Evolutionary conservation across 2,329 filamentous ascomycete species (phyloP).

Genomic region (Talaromyces sp.): DNA sequence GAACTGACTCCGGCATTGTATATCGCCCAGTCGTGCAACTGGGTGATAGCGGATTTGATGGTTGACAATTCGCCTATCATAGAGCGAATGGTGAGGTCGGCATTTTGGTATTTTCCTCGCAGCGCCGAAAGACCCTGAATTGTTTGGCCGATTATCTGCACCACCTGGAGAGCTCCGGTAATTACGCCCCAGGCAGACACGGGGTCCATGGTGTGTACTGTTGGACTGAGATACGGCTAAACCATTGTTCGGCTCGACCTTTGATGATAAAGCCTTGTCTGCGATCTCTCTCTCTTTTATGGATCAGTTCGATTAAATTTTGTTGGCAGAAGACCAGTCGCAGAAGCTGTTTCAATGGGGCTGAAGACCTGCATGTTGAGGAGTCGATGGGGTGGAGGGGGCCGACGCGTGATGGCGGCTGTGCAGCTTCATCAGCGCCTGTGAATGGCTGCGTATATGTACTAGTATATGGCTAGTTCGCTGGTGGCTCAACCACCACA

Average conservation of each 20-base stretch:
- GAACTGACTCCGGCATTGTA: slow-evolving; percentile 20
- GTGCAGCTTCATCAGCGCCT: not conserved
- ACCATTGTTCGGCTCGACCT: not conserved
- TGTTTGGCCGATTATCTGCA: slow-evolving; percentile 29
- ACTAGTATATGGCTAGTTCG: not conserved
- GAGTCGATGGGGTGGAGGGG: too few species aligned
- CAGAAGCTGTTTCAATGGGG: not conserved
- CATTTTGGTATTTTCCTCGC: slow-evolving; percentile 30
- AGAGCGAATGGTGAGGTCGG: slow-evolving; percentile 34
- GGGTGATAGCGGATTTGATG: slow-evolving; percentile 32
- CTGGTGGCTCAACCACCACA: not conserved
- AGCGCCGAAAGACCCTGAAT: slow-evolving; percentile 28
- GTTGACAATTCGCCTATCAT: slow-evolving; percentile 32
- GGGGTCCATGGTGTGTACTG: slow-evolving; percentile 27
- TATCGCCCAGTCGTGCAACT: slow-evolving; percentile 32
- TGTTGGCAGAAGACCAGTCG: not conserved
- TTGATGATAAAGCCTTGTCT: not conserved
- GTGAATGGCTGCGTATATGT: not conserved
- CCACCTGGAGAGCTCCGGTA: slow-evolving; percentile 30
- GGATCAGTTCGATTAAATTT: not conserved
- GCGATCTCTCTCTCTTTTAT: not conserved
- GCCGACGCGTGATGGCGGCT: not conserved
- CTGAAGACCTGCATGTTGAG: not conserved
- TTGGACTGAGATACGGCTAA: not conserved
- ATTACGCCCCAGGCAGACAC: slow-evolving; percentile 29